Evolutionary conservation across 768 basidiomycete species (phyloP).

Genomic region (Naganishia antarctica): DNA sequence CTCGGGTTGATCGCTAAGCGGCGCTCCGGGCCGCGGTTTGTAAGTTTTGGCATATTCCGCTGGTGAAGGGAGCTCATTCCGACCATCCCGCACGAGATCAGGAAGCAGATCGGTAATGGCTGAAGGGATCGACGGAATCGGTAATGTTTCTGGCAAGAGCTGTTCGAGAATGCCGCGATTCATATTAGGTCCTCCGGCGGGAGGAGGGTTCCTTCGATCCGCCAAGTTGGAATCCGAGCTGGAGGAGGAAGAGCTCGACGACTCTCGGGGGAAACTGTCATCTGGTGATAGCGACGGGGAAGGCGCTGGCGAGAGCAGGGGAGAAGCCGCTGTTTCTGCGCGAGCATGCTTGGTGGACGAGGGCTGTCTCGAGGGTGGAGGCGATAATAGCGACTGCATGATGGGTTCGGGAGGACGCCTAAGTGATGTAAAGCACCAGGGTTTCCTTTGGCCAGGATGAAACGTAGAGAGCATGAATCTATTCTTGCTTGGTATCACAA

Average conservation of each 20-base stretch:
- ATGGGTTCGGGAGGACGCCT: no score
- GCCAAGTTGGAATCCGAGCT: background rate
- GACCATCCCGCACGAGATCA: background rate
- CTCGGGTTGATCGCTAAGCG: constrained; percentile 21
- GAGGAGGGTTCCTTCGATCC: background rate
- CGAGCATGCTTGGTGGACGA: background rate
- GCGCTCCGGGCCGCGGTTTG: constrained; percentile 21
- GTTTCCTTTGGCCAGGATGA: no score
- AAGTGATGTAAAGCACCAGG: no score
- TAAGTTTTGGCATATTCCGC: constrained; percentile 3
- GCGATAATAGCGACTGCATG: constrained; percentile 1
- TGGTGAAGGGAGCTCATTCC: constrained; percentile 1
- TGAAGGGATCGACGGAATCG: constrained; percentile 15
- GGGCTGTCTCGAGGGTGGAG: background rate
- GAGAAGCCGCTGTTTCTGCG: background rate
- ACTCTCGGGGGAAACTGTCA: background rate
- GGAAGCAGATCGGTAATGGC: background rate
- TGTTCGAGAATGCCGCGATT: constrained; percentile 10
- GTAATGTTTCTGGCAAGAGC: constrained; percentile 2
- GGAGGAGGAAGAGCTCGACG: constrained; percentile 8
- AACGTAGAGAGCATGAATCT: no score
- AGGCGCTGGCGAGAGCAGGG: constrained; percentile 4
- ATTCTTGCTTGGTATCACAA: no score
- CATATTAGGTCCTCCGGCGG: constrained; percentile 8
- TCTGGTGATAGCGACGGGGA: background rate